Evolutionary conservation across 805 yeast species (phyloP), one percentile per base, ranked within the genome.

Genomic region (Candida ovalis): DNA sequence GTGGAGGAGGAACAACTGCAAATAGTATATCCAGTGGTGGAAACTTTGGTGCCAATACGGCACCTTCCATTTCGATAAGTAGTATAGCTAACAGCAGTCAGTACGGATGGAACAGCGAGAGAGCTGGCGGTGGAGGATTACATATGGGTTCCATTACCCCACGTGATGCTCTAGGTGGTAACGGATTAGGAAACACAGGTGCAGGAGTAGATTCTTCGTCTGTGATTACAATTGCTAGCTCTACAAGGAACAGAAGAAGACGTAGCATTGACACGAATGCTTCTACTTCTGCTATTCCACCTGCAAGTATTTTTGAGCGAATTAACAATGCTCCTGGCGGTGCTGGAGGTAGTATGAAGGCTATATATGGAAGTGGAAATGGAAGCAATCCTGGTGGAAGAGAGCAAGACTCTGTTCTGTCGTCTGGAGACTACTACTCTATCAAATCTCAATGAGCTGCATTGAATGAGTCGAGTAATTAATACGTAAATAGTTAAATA

Each of bases 271-370:
- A 76, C 36, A 75, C 78, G 24, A 83, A 81, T 54, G 79, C 87
- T 19, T 79, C 86, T 44, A 80, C 86, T 0, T 71, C 81, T 24
- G 88, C 88, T 0, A 83, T 84, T 17, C 81, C 89, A 1, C 89
- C 90, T 0, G 85, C 87, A n/a, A 79, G 86, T 53, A 81, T 84
- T 9, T 68, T 81, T 67, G 88, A 82, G 54, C 67, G 84, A 45
- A 66, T 78, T 8, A 60, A 25, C 24, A 47, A 17, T 21, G 12
- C 12, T 4, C 43, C 49, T 5, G 36, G 37, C 10, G 35, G 25
- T 1, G n/a, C 36, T 28, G 27, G 46, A 6, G 18, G 42, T 38
- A 39, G 37, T 25, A 9, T 18, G 15, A 43, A 25, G 33, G 30
- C 24, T 12, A 21, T 37, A 10, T 27, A 33, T 27, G 19, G 32